A percentile compares a stretch with the other conserved stretches of the same genome.
Evolutionary conservation across 345 rosid species (phyloP).

Genomic region (Angophora floribunda): DNA sequence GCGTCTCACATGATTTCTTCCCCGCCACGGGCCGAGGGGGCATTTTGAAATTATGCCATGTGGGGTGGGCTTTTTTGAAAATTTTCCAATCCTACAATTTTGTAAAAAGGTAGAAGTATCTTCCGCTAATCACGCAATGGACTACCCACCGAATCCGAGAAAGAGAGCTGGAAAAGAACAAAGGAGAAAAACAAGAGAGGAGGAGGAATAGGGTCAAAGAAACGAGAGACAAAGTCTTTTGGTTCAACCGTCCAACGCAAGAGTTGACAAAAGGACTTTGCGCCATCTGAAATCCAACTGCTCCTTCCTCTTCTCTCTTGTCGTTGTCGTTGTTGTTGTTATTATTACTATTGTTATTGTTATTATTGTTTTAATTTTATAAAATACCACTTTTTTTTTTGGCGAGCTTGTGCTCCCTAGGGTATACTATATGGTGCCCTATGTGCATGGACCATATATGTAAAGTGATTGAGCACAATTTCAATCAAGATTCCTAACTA

Average conservation of each 20-base stretch:
- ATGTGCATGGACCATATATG: neutral
- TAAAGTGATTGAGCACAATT: no score
- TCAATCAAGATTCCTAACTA: neutral
- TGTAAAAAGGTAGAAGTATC: neutral
- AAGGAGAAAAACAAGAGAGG: neutral
- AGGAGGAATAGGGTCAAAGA: neutral
- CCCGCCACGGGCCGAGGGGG: accelerated
- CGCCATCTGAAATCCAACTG: neutral
- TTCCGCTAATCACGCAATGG: constrained; percentile 5
- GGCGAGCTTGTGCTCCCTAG: neutral
- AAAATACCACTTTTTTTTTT: neutral
- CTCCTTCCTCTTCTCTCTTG: neutral
- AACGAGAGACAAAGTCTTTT: neutral
- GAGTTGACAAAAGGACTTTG: neutral
- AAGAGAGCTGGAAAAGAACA: neutral
- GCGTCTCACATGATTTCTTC: neutral
- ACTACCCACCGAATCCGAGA: neutral
- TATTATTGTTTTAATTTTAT: neutral
- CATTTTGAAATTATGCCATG: neutral
- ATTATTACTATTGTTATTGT: neutral
- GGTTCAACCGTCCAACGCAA: neutral
- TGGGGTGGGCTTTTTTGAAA: neutral
- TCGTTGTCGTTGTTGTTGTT: neutral
- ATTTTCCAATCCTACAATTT: neutral
- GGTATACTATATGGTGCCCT: neutral